A percentile compares a stretch with the other conserved stretches of the same genome.
Conservation (phyloP, 2,329 filamentous ascomycete genomes). For the Exserohilum rostratum region DNA sequence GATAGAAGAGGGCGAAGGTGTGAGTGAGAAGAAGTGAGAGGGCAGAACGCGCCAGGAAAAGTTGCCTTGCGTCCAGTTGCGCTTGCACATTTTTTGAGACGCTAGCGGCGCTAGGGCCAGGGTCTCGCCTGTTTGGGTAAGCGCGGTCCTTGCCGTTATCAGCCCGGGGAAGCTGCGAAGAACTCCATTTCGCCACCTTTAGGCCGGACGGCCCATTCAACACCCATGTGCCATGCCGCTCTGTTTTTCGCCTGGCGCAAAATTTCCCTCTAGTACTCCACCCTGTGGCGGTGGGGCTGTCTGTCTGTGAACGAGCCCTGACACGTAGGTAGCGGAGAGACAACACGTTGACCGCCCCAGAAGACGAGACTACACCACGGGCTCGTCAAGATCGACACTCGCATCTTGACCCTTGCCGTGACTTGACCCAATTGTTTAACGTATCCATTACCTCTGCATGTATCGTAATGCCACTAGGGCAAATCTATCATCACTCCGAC, state of each 20-base stretch:
- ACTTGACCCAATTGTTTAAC: background rate
- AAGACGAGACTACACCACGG: background rate
- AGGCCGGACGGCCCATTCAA: background rate
- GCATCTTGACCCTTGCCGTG: background rate
- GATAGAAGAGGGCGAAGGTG: conserved; percentile 23
- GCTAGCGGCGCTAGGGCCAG: conserved; percentile 14
- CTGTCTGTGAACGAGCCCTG: background rate
- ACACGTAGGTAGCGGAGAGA: background rate
- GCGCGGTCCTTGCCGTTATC: conserved; percentile 11
- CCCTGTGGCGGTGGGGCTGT: background rate
- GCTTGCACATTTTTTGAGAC: conserved; percentile 28
- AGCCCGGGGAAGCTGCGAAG: conserved; percentile 9
- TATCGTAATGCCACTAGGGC: background rate
- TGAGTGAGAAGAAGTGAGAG: conserved; percentile 22
- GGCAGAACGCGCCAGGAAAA: conserved; percentile 29
- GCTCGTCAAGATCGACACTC: too few relatives aligned
- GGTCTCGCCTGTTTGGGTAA: conserved; percentile 14
- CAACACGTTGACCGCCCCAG: background rate
- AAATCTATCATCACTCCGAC: background rate
- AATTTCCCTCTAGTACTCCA: background rate
- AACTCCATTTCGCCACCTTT: conserved; percentile 10
- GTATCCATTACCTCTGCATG: background rate
- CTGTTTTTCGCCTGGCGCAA: background rate
- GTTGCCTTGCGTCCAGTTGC: conserved; percentile 32
- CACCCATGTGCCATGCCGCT: background rate